A percentile compares a stretch with the other conserved stretches of the same genome.
These are phyloP conservation scores for Penicillium fimorum DNA, from an alignment of 495 filamentous ascomycete species.

Conservation along the genomic window DNA sequence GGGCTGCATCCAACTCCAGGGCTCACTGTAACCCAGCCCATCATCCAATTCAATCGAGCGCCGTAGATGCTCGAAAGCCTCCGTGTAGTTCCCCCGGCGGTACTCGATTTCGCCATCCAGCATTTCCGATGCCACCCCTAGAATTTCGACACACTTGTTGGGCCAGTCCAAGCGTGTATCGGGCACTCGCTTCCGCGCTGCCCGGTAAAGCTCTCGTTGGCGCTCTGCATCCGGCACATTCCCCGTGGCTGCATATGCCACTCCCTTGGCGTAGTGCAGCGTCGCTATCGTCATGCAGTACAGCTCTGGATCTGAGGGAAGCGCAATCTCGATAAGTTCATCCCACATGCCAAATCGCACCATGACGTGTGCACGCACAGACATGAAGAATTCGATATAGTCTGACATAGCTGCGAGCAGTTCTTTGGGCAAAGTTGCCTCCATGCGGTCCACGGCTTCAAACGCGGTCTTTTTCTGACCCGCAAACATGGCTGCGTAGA, in stretches of 20 bases:
- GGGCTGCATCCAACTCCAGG: conserved; percentile 71
- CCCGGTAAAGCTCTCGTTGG: conserved; percentile 42
- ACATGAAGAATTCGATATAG: conserved; percentile 61
- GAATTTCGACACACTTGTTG: conserved; percentile 57
- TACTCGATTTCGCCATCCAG: conserved; percentile 67
- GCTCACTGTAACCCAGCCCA: conserved; percentile 60
- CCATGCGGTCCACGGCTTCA: conserved; percentile 49
- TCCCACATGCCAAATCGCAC: conserved; percentile 65
- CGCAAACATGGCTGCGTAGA: conserved; percentile 69
- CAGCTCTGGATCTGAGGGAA: conserved; percentile 51
- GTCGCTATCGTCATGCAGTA: conserved; percentile 61
- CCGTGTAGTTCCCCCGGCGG: conserved; percentile 50
- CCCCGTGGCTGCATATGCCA: conserved; percentile 58
- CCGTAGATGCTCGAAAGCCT: conserved; percentile 54
- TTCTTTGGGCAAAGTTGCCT: conserved; percentile 51
- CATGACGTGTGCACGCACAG: conserved; percentile 58
- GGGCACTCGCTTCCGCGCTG: conserved; percentile 47
- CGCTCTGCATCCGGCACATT: conserved; percentile 43
- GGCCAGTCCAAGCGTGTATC: conserved; percentile 52
- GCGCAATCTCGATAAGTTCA: conserved; percentile 47
- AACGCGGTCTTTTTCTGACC: conserved; percentile 53
- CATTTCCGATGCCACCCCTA: conserved; percentile 59
- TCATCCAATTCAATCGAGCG: conserved; percentile 55
- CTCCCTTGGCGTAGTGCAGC: conserved; percentile 58
- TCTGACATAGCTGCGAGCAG: conserved; percentile 63